Evolutionary conservation across 768 basidiomycete species (phyloP), one percentile per base, ranked within the genome.

Genomic region (Boletus pseudo-olivaceus): DNA sequence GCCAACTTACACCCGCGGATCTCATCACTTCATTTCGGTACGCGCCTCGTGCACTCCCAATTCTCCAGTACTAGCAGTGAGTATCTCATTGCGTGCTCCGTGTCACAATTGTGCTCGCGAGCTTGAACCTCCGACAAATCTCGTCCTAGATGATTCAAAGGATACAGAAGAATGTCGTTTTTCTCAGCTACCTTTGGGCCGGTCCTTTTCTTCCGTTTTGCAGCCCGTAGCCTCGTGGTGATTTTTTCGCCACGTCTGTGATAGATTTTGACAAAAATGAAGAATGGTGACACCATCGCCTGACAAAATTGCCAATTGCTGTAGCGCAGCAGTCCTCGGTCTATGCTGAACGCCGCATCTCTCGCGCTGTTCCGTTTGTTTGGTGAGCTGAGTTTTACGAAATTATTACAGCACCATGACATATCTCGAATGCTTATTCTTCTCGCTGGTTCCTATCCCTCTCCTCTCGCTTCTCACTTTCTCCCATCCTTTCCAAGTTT

Each of bases 1-100:
- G 47, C 29, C n/a, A 27, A 54, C 54, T 67, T 67, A 69, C 54
- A 54, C 59, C 68, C 70, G 70, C 68, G 68, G 70, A 67, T 67
- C 65, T 67, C 47, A 59, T 51, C 50, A 54, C 42, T 60, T 55
- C 62, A 55, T 60, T 66, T 60, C 32, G 43, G 54, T 57, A 52
- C 43, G 26, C 27, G 58, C 68, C 67, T 69, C 67, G 63, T 71
- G 69, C 42, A 49, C 40, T 39, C 39, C 38, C 46, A 37, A 34
- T 44, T 49, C 53, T 44, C 40, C 34, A 37, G 44, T 34, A 40
- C 37, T 41, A 20, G 27, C 39, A 40, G 54, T 47, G 57, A 47
- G 57, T 46, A 44, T 57, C 53, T 51, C 53, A 23, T 60, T 51
- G 37, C n/a, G 34, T 42, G 48, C 32, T 9, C 32, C 35, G 17